Percentiles rank a stretch among this genome's conserved stretches.
Evolutionary conservation across 352 stramenopile species (phyloP).

Genomic region (Saprolegnia diclina): DNA sequence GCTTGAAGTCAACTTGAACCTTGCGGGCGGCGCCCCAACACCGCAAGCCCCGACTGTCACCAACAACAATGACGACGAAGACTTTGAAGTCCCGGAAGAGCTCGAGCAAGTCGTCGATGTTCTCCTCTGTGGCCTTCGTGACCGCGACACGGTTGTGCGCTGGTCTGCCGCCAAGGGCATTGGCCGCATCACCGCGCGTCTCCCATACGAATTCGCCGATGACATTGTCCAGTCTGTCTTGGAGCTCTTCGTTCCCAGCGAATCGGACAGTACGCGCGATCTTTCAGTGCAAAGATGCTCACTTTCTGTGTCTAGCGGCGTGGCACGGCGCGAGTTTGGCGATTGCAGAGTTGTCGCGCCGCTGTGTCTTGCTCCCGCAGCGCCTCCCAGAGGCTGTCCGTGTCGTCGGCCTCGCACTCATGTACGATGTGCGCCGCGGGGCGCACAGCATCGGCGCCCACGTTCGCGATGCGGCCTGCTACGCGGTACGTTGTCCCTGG

Average conservation of each 20-base stretch:
- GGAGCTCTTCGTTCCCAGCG: constrained; percentile 88
- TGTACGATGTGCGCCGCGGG: constrained; percentile 94
- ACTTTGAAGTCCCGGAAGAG: constrained; percentile 85
- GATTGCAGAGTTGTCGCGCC: constrained; percentile 92
- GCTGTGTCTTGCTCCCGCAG: constrained; percentile 92
- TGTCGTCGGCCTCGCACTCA: constrained; percentile 85
- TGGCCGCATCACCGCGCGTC: constrained; percentile 91
- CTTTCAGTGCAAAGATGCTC: not conserved
- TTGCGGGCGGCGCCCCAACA: not conserved
- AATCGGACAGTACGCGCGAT: constrained; percentile 64
- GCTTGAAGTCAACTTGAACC: constrained; percentile 89
- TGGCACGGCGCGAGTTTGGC: constrained; percentile 98
- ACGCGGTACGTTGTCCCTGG: constrained; percentile 45
- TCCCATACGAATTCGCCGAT: constrained; percentile 92
- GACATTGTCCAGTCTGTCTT: constrained; percentile 96
- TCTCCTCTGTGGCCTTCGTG: constrained; percentile 79
- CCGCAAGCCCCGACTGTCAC: not conserved
- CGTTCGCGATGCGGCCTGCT: constrained; percentile 97
- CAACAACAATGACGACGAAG: constrained; percentile 28
- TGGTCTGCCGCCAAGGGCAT: constrained; percentile 99
- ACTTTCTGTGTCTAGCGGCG: constrained; percentile 42
- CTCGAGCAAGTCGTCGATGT: constrained; percentile 96
- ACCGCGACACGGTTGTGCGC: constrained; percentile 96
- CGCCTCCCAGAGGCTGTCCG: constrained; percentile 89
- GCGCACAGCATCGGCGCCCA: constrained; percentile 94